Conservation (phyloP, 805 yeast genomes). For the Wilhelminamyces savonicus region DNA sequence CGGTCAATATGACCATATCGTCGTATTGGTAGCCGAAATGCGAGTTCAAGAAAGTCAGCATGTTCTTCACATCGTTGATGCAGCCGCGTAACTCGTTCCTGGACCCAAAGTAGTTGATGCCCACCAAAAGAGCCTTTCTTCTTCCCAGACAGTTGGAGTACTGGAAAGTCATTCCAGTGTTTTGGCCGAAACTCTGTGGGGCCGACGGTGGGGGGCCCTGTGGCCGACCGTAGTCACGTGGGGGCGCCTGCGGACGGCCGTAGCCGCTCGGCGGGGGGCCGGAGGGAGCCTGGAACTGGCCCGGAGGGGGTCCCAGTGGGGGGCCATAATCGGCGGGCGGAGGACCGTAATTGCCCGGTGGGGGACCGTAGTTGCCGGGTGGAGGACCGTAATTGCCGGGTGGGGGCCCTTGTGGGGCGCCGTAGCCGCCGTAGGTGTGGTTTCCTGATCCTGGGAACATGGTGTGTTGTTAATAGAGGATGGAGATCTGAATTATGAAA, state of each 20-base stretch:
- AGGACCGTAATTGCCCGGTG: constrained; percentile 7
- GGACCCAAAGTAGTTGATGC: constrained; percentile 28
- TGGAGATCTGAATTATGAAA: too few species aligned
- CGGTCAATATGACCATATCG: constrained; percentile 33
- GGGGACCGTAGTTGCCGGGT: constrained; percentile 10
- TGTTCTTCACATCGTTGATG: constrained; percentile 33
- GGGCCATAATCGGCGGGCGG: constrained; percentile 6
- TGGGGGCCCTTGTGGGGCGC: constrained; percentile 11
- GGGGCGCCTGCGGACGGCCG: background rate
- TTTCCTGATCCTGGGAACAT: constrained; percentile 22
- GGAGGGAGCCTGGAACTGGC: background rate
- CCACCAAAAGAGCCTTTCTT: constrained; percentile 31
- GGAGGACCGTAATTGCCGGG: constrained; percentile 9
- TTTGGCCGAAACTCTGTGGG: constrained; percentile 1
- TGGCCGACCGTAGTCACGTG: background rate
- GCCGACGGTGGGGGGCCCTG: background rate
- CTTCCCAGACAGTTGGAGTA: constrained; percentile 33
- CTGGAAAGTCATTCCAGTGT: constrained; percentile 7
- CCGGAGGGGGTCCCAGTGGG: constrained; percentile 9
- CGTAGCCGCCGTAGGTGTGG: constrained; percentile 9
- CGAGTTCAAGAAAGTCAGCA: constrained; percentile 24
- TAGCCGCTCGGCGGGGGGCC: constrained; percentile 1
- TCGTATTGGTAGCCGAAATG: constrained; percentile 28
- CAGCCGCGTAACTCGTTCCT: constrained; percentile 29
- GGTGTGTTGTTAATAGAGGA: too few species aligned